phyloP scores from a whole-genome alignment of 2,329 filamentous ascomycete genomes.

The Calonectria pseudoturangicola region DNA sequence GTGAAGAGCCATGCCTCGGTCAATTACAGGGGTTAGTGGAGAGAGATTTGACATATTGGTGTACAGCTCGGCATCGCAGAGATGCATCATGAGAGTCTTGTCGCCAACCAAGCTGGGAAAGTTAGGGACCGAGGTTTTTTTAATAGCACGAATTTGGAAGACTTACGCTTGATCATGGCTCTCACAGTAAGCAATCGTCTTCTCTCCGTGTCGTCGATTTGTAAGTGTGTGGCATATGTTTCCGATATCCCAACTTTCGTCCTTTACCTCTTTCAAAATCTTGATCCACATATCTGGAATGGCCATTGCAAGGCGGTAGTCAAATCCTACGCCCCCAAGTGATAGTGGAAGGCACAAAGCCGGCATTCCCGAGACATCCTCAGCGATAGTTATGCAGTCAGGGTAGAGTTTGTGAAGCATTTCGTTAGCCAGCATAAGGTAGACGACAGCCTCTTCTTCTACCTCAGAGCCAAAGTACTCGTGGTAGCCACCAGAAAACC shows the following conservation, averaged over 20 bases:
- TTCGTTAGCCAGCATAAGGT: conserved; percentile 97
- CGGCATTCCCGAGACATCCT: conserved; percentile 99
- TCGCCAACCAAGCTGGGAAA: conserved; percentile 88
- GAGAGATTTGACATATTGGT: conserved; percentile 95
- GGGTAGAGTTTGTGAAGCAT: conserved; percentile 95
- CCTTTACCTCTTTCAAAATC: conserved; percentile 93
- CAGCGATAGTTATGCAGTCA: conserved; percentile 91
- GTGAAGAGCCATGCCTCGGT: conserved; percentile 93
- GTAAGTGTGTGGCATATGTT: conserved; percentile 90
- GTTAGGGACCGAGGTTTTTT: conserved; percentile 48
- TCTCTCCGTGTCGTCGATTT: conserved; percentile 95
- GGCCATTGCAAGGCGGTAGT: conserved; percentile 98
- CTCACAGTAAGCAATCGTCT: conserved; percentile 98
- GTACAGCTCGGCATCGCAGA: conserved; percentile 97
- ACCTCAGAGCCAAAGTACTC: conserved; percentile 95
- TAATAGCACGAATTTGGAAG: conserved; percentile 33
- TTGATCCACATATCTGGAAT: conserved; percentile 99
- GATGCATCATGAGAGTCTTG: conserved; percentile 98
- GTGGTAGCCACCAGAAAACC: conserved; percentile 98
- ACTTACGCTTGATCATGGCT: conserved; percentile 98
- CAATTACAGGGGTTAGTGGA: conserved; percentile 90
- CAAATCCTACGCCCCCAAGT: conserved; percentile 94
- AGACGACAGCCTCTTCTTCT: conserved; percentile 94
- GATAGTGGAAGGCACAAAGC: conserved; percentile 92
- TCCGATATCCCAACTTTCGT: conserved; percentile 93